Evolutionary conservation across 2,329 filamentous ascomycete species (phyloP), one percentile per base, ranked within the genome.

Genomic region (Aotearoamyces nothofagi): DNA sequence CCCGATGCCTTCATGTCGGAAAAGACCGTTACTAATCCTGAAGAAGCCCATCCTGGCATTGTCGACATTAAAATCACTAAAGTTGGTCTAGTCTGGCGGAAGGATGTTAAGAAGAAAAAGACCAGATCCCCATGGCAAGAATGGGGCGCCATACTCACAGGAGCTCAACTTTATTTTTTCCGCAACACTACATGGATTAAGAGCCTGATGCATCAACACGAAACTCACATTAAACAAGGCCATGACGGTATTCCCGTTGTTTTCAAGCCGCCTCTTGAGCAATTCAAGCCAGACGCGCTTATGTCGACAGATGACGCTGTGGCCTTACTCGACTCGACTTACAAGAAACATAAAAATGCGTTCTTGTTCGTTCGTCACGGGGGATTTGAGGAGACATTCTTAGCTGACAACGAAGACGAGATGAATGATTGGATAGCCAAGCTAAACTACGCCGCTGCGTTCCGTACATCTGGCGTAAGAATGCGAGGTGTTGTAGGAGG

Each of bases 31-130:
- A 77, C 73, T 17, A 93, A 92, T 40, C 83, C 86, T 0, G 66
- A 81, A 15, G 83, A 90, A 37, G 81, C 83, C 1, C 81, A 90
- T 39, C 82, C 84, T 3, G 90, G 90, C 9, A 78, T 98, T 33
- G 87, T 98, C 8, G 87, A 96, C 52, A 92, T 98, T 48, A 93
- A 93, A 43, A 79, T 96, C 25, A 93, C 87, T 24, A 98, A 96
- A 52, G 86, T 98, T 27, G 90, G 90, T 4, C 59, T 93, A 2
- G 52, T 98, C 17, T 98, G 90, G 90, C 74, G 90, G 24, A 98
- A 98, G 50, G 84, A 93, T 39, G 59, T 67, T 1, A 94, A 92
- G 57, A 93, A 87, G 56, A 87, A 90, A 56, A 92, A 92, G 53
- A 78, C 84, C 1, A 70, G 87, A 24, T 94, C 87, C 8, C 87